These are phyloP conservation scores for Medicago lupulina DNA, from an alignment of 306 rosid genomes.

Conservation along the genomic window DNA sequence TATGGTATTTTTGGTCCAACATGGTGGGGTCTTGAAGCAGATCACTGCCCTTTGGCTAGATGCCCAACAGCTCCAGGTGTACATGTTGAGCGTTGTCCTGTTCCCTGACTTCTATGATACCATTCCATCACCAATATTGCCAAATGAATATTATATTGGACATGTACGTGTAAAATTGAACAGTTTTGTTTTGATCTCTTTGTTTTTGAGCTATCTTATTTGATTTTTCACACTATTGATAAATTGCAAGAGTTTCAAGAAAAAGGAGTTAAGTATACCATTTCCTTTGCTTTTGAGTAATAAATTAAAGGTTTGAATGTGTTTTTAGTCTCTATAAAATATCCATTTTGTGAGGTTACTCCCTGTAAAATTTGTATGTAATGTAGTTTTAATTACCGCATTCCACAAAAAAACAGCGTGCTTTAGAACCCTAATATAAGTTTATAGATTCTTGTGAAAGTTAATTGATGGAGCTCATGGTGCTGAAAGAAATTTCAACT, in stretches of 20 bases:
- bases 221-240: neutral
- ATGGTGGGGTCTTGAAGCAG: conserved; percentile 64
- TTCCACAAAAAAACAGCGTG: too few relatives aligned
- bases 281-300: too few relatives aligned
- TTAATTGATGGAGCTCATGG: neutral
- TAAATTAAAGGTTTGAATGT: too few relatives aligned
- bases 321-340: too few relatives aligned
- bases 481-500: neutral
- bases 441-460: neutral
- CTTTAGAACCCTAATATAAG: neutral
- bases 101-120: conserved; percentile 28
- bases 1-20: conserved; percentile 44
- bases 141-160: neutral
- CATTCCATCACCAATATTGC: neutral
- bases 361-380: too few relatives aligned
- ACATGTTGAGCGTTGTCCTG: conserved; percentile 52
- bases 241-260: too few relatives aligned
- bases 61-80: conserved; percentile 73
- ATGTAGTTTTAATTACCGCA: too few relatives aligned
- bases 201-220: neutral
- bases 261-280: too few relatives aligned
- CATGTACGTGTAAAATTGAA: neutral
- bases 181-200: neutral
- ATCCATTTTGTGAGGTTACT: too few relatives aligned
- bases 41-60: conserved; percentile 55